Evolutionary conservation across 331 rosid genomes (phyloP).

Genomic region (Saraca asoca): DNA sequence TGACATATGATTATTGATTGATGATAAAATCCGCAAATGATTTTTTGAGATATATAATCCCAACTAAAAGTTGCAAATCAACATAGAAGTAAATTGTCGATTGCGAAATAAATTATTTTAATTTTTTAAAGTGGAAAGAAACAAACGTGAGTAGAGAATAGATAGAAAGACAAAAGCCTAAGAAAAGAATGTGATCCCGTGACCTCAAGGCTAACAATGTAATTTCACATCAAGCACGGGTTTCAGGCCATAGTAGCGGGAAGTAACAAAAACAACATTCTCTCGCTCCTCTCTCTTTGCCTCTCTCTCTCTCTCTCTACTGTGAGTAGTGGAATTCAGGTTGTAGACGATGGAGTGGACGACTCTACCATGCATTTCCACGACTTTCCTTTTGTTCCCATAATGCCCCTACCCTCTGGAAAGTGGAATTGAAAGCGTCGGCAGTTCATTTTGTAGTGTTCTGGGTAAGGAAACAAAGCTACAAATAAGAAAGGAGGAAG

Average conservation of each 20-base stretch:
- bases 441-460: slow-evolving; percentile 51
- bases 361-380: slow-evolving; percentile 44
- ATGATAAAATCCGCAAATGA: neutral
- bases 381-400: slow-evolving; percentile 26
- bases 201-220: slow-evolving; percentile 38
- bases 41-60: neutral
- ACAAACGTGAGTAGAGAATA: neutral
- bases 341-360: slow-evolving; percentile 21
- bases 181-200: slow-evolving; percentile 42
- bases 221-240: neutral
- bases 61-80: neutral
- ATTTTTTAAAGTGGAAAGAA: slow-evolving; percentile 4
- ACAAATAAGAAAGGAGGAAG: slow-evolving; percentile 33
- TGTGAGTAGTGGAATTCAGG: slow-evolving; percentile 34
- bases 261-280: slow-evolving; percentile 23
- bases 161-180: neutral
- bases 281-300: neutral
- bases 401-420: slow-evolving; percentile 35
- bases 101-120: neutral
- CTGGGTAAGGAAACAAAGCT: slow-evolving; percentile 32
- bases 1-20: too few relatives aligned
- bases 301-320: slow-evolving; percentile 14
- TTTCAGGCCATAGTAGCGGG: slow-evolving; percentile 38
- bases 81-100: neutral
- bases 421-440: slow-evolving; percentile 37